Evolutionary conservation across 768 basidiomycete species (phyloP).

Genomic region (Sporobolomyces phaffii): DNA sequence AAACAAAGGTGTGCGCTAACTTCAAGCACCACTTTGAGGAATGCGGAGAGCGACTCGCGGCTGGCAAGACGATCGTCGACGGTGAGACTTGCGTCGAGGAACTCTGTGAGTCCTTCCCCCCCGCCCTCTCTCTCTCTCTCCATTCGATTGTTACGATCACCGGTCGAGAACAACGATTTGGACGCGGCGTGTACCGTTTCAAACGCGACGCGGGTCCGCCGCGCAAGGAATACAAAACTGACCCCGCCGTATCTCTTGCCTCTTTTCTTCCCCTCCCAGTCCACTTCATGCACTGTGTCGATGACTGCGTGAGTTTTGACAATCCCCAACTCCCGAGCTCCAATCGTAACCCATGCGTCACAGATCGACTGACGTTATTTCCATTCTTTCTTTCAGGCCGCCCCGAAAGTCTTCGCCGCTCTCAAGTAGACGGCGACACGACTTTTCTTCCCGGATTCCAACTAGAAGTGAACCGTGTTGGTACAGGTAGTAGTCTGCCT

Average conservation of each 20-base stretch:
- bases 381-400: constrained; percentile 22
- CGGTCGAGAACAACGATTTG: too few species aligned
- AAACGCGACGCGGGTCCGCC: too few species aligned
- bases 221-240: background rate
- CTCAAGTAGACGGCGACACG: constrained; percentile 30
- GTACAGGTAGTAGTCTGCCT: too few species aligned
- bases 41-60: constrained; percentile 39
- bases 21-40: constrained; percentile 44
- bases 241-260: background rate
- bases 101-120: constrained; percentile 34
- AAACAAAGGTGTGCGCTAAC: constrained; percentile 38
- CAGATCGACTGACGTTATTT: background rate
- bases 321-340: too few species aligned
- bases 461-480: too few species aligned
- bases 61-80: constrained; percentile 38
- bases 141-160: background rate
- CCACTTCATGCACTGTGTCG: constrained; percentile 44
- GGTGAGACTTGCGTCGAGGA: constrained; percentile 43
- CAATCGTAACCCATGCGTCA: too few species aligned
- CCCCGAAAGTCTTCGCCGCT: constrained; percentile 41
- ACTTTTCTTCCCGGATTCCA: too few species aligned
- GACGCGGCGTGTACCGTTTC: too few species aligned
- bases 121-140: background rate
- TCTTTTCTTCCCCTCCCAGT: constrained; percentile 6
- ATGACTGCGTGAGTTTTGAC: constrained; percentile 42